Conservation (phyloP, 805 yeast species). For the Candida rishiriensis region DNA sequence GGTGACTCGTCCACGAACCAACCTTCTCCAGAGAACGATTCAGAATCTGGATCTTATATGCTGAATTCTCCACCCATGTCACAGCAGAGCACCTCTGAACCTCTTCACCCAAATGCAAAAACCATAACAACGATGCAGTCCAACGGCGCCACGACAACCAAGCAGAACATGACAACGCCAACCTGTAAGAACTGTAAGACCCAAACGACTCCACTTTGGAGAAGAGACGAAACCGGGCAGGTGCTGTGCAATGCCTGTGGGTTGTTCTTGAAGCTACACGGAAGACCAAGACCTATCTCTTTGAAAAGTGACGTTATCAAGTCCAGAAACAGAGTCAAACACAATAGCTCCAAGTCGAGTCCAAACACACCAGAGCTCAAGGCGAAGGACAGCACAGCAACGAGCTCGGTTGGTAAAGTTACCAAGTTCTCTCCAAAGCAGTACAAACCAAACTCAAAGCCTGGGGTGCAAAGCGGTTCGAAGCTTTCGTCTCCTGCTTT, state of each 20-base stretch:
- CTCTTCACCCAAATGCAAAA: conserved; percentile 57
- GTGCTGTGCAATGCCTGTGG: conserved; percentile 96
- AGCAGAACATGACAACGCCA: conserved; percentile 58
- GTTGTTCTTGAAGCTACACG: conserved; percentile 80
- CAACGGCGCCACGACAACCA: conserved; percentile 62
- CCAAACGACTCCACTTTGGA: conserved; percentile 91
- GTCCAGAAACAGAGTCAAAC: conserved; percentile 80
- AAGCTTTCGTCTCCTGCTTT: conserved; percentile 17
- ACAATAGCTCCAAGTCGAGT: conserved; percentile 35
- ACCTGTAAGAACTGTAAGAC: conserved; percentile 89
- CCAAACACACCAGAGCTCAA: conserved; percentile 56
- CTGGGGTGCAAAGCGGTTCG: conserved; percentile 6
- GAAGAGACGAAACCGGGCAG: conserved; percentile 87
- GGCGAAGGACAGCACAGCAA: conserved; percentile 36
- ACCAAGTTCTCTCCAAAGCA: conserved; percentile 35
- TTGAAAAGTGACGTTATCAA: conserved; percentile 90
- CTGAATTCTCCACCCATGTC: background rate
- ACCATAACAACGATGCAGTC: conserved; percentile 50
- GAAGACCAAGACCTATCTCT: conserved; percentile 87
- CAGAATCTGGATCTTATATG: conserved; percentile 8
- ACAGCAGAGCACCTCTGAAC: conserved; percentile 12
- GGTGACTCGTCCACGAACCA: too few species aligned
- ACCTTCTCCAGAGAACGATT: background rate
- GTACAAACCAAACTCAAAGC: conserved; percentile 30
- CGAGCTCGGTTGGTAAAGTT: conserved; percentile 14